Percentiles rank a stretch among this genome's conserved stretches.
Conservation (phyloP, 1,139 yeast genomes). For the Yamadazyma oceani region DNA sequence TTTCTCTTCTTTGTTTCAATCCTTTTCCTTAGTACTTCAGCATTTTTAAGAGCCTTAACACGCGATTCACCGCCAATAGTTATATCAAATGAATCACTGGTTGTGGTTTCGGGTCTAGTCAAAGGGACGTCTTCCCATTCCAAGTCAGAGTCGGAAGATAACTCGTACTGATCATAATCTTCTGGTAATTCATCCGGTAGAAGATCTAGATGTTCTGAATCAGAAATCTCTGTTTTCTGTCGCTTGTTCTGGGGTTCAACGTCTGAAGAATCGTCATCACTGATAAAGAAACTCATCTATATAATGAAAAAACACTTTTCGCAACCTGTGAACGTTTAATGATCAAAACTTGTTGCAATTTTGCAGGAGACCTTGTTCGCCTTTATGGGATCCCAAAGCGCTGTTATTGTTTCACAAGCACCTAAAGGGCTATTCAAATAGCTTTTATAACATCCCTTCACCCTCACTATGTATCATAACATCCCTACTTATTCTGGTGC, state of each 20-base stretch:
- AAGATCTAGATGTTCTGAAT: neutral
- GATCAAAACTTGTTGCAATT: too few species aligned
- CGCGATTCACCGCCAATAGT: neutral
- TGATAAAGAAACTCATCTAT: conserved; percentile 8
- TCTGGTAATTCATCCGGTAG: neutral
- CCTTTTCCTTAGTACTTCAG: conserved; percentile 1
- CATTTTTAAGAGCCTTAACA: neutral
- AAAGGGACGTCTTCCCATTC: conserved; percentile 3
- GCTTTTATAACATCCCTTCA: too few species aligned
- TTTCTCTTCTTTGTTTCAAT: conserved; percentile 13
- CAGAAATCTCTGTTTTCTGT: conserved; percentile 1
- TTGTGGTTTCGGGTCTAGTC: neutral
- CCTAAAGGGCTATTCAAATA: too few species aligned
- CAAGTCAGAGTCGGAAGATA: conserved; percentile 1
- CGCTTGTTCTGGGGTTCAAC: conserved; percentile 6
- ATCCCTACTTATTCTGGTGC: too few species aligned
- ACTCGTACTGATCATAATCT: neutral
- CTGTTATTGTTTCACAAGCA: too few species aligned
- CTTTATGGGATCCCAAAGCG: too few species aligned
- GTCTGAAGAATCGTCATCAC: conserved; percentile 8
- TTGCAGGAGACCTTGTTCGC: too few species aligned
- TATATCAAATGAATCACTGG: conserved; percentile 1
- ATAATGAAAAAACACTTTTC: neutral
- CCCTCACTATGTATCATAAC: too few species aligned
- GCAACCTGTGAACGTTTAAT: too few species aligned